Conservation (phyloP, 2,329 filamentous ascomycete genomes). For the Shiraia sp. region DNA sequence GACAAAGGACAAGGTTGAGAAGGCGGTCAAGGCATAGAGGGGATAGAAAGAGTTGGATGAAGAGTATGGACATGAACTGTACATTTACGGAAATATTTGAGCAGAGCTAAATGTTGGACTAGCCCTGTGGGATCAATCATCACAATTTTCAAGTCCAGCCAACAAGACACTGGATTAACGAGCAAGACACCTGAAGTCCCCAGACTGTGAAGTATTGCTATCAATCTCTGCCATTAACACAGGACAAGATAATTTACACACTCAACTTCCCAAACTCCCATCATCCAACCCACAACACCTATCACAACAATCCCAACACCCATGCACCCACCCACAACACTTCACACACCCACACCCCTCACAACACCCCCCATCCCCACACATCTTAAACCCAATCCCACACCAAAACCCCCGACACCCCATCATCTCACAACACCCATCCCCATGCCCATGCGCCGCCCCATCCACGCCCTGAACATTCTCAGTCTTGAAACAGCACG, state of each 20-base stretch:
- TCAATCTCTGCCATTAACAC: no score
- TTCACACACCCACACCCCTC: conserved; percentile 7
- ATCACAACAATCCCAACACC: conserved; percentile 3
- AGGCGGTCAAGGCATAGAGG: conserved; percentile 21
- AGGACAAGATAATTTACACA: no score
- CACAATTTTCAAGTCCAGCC: no score
- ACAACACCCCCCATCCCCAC: conserved; percentile 4
- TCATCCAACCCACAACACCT: no score
- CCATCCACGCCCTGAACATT: not conserved
- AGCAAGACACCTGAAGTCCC: no score
- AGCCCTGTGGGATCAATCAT: no score
- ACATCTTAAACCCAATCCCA: not conserved
- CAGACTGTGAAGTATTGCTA: no score
- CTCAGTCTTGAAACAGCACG: conserved; percentile 1
- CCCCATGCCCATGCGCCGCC: not conserved
- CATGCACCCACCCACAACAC: conserved; percentile 6
- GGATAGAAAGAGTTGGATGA: conserved; percentile 2
- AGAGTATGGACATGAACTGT: not conserved
- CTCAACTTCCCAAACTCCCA: no score
- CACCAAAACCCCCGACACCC: conserved; percentile 2
- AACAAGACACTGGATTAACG: no score
- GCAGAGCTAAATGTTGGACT: no score
- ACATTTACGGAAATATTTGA: conserved; percentile 1
- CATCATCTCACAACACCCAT: conserved; percentile 2
- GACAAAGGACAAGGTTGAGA: conserved; percentile 35